Evolutionary conservation across 2,329 filamentous ascomycete genomes (phyloP), one percentile per base, ranked within the genome.

Genomic region (Paraphoma chrysanthemicola): DNA sequence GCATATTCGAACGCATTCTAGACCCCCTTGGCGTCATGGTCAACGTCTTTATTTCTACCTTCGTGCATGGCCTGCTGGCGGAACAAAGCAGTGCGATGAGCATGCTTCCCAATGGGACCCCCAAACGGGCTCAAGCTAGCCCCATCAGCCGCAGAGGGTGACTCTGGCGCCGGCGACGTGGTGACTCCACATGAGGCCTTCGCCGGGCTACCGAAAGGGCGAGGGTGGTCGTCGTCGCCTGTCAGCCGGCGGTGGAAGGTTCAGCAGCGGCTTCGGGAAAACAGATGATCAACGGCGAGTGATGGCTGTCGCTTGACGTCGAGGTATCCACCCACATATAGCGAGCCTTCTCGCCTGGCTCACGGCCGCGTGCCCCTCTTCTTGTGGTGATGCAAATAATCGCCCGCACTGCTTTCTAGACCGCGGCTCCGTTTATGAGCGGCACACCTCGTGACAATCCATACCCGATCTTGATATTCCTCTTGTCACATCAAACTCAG

Each of bases 1-100:
- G 56, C 63, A 60, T 56, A 54, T 72, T 68, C 59, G 64, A 70
- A 67, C 67, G 66, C 69, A 36, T 67, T 75, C 70, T 64, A 73
- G 72, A 59, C 68, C 59, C 48, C 57, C 71, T 75, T 73, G 72
- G 71, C 71, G 51, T 47, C 23, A 39, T 30, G 54, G 50, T 54
- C 49, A 54, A 51, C 44, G 41, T 58, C 55, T 62, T 57, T 58
- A 51, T 60, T 63, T 54, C 59, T 41, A 38, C 52, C 51, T 51
- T 48, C 49, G 45, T 38, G 33, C 44, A 53, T 47, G 53, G 18
- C 18, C 30, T 57, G 53, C 50, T 52, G 53, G 51, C 51, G 60
- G 61, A 60, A 66, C 65, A 66, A 63, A 66, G 59, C 54, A 52
- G 57, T 56, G 48, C 53, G 50, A 57, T 47, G 28, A 23, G 14